Evolutionary conservation across 129 eudicot species (phyloP), one percentile per base, ranked within the genome.

Genomic region (Tagetes patula): DNA sequence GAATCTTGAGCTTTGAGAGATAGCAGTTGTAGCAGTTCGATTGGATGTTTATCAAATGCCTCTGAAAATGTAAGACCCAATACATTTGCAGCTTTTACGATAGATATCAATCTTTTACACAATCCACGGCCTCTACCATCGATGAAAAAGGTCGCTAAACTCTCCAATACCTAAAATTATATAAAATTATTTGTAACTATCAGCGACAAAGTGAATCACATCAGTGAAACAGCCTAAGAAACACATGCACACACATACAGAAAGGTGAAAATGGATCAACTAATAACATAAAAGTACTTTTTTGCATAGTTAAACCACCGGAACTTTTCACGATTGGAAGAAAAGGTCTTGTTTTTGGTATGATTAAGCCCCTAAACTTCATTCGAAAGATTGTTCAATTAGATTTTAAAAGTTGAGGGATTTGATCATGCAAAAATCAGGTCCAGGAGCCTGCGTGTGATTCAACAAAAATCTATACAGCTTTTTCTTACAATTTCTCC

Each of bases 1-100:
- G 98, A 94, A 47, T 94, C 98, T 82, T 94, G 98, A 14, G 98
- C 98, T 86, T 94, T 94, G 47, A 94, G 98, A 81, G 96, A 86
- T 46, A 94, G 88, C 70, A 94, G 79, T 78, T 94, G 98, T 80
- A 94, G 80, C 34, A 94, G 74, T 76, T 94, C 96, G 34, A 87
- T 62, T 32, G 98, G 98, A 62, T 87, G 88, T 79, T 87, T 94
- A 40, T 90, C 90, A 77, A 84, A 94, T 73, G 98, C 98, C 82
- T 94, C 98, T 6, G 87, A 74, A 67, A 94, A 94, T 74, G 93
- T 62, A 68, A 94, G 79, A 56, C 90, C 92, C 82, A 94, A 81
- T 50, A 87, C 86, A 81, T 90, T 90, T 67, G 98, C 98, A 60
- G 96, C 96, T 74, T 87, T 94, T 56, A 90, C 96, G 20, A 94